phyloP scores from a whole-genome alignment of 768 basidiomycete species.

The Saitozyma sp. region DNA sequence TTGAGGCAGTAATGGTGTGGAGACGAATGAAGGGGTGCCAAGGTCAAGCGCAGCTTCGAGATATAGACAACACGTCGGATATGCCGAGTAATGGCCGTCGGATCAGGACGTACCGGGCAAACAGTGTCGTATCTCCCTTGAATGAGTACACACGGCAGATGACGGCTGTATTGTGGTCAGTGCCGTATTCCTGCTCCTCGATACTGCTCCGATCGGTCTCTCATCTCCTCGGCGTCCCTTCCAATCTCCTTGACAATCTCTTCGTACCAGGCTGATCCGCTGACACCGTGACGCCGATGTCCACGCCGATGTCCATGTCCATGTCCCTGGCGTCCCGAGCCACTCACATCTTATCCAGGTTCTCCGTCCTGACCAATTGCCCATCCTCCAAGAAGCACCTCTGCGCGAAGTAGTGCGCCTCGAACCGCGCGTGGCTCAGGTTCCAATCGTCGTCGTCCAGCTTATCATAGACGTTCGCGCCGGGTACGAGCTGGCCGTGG shows the following conservation, averaged over 20 bases:
- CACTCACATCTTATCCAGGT: constrained; percentile 7
- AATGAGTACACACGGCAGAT: constrained; percentile 75
- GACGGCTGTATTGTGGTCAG: constrained; percentile 60
- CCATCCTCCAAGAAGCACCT: constrained; percentile 6
- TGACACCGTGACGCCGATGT: too few species aligned
- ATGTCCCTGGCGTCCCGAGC: not conserved
- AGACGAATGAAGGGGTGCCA: too few species aligned
- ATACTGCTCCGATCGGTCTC: too few species aligned
- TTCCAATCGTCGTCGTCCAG: constrained; percentile 7
- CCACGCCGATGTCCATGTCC: too few species aligned
- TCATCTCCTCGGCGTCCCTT: too few species aligned
- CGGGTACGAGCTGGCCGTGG: constrained; percentile 5
- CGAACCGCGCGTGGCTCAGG: not conserved
- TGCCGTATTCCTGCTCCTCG: not conserved
- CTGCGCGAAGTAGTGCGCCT: constrained; percentile 1
- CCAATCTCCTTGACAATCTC: too few species aligned
- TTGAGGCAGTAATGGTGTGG: too few species aligned
- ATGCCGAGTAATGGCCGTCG: not conserved
- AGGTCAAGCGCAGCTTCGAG: too few species aligned
- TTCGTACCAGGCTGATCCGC: too few species aligned
- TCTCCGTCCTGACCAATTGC: constrained; percentile 4
- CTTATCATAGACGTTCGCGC: constrained; percentile 2
- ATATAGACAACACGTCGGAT: not conserved
- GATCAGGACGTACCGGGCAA: constrained; percentile 64
- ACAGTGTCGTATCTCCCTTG: constrained; percentile 75